These are phyloP conservation scores for Neckera pumila DNA, from an alignment of 225 moss, liverwort and hornwort species.

Conservation along the genomic window DNA sequence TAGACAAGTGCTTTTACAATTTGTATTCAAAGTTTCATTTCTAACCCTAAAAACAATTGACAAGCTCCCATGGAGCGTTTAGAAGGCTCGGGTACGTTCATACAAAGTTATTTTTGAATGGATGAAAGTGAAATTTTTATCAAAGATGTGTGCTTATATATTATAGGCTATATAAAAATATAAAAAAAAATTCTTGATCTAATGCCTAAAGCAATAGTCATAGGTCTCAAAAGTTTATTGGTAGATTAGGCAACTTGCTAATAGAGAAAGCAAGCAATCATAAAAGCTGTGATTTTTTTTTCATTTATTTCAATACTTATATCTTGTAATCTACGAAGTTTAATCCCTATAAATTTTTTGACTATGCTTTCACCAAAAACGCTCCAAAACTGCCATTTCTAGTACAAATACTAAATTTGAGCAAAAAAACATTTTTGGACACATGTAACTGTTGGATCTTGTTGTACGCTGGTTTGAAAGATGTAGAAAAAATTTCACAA, in stretches of 20 bases:
- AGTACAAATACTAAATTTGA: too few species aligned
- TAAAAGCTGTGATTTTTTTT: rapidly evolving
- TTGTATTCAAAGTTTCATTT: background rate
- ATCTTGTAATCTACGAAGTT: background rate
- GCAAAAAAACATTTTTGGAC: too few species aligned
- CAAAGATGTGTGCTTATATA: background rate
- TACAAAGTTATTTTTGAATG: background rate
- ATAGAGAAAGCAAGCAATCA: background rate
- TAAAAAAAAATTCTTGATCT: background rate
- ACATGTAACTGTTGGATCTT: too few species aligned
- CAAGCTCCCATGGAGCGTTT: rapidly evolving
- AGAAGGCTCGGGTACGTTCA: rapidly evolving
- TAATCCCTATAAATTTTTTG: too few species aligned
- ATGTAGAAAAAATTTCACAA: too few species aligned
- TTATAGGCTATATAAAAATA: background rate
- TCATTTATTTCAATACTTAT: background rate
- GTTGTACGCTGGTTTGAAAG: too few species aligned
- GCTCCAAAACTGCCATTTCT: too few species aligned
- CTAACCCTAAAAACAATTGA: too few species aligned
- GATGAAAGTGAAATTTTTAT: background rate
- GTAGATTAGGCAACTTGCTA: background rate
- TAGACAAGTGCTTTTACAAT: background rate
- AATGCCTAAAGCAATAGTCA: background rate
- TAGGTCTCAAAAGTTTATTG: background rate
- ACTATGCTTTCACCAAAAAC: too few species aligned